phyloP scores from a whole-genome alignment of 2,329 filamentous ascomycete genomes.

The Fusarium decemcellulare region DNA sequence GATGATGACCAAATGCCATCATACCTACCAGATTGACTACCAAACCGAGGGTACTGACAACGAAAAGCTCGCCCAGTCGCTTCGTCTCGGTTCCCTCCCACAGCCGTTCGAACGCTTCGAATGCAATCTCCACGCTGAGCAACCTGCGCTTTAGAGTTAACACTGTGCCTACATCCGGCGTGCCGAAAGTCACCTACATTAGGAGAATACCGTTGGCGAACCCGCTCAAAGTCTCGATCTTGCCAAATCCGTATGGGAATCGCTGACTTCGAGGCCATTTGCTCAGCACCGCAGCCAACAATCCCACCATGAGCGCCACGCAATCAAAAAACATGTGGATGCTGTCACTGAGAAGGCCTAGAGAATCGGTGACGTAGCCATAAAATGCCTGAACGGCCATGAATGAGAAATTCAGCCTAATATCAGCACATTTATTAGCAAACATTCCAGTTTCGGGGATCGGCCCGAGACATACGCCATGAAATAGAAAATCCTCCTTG shows the following conservation, averaged over 20 bases:
- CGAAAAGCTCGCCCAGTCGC: slow-evolving; percentile 86
- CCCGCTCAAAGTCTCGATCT: slow-evolving; percentile 95
- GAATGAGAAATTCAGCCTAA: slow-evolving; percentile 91
- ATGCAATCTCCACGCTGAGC: slow-evolving; percentile 95
- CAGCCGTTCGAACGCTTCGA: slow-evolving; percentile 91
- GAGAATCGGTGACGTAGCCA: slow-evolving; percentile 91
- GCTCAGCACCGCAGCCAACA: slow-evolving; percentile 93
- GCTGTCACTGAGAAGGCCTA: slow-evolving; percentile 96
- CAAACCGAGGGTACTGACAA: slow-evolving; percentile 89
- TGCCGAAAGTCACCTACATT: slow-evolving; percentile 70
- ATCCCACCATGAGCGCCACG: slow-evolving; percentile 88
- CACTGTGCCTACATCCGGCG: background rate
- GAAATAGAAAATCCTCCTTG: slow-evolving; percentile 96
- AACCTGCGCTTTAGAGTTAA: slow-evolving; percentile 67
- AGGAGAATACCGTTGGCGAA: slow-evolving; percentile 97
- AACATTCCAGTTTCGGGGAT: slow-evolving; percentile 18
- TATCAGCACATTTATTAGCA: slow-evolving; percentile 18
- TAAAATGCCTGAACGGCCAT: slow-evolving; percentile 97
- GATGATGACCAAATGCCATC: slow-evolving; percentile 82
- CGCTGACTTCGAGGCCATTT: slow-evolving; percentile 93
- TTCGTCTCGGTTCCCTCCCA: slow-evolving; percentile 88
- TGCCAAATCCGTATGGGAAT: slow-evolving; percentile 96
- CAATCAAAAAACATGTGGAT: slow-evolving; percentile 99
- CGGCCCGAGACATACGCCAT: slow-evolving; percentile 76
- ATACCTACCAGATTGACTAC: slow-evolving; percentile 94